These are phyloP conservation scores for Phanerochaete carnosa DNA, from an alignment of 768 basidiomycete genomes.

Conservation along the genomic window DNA sequence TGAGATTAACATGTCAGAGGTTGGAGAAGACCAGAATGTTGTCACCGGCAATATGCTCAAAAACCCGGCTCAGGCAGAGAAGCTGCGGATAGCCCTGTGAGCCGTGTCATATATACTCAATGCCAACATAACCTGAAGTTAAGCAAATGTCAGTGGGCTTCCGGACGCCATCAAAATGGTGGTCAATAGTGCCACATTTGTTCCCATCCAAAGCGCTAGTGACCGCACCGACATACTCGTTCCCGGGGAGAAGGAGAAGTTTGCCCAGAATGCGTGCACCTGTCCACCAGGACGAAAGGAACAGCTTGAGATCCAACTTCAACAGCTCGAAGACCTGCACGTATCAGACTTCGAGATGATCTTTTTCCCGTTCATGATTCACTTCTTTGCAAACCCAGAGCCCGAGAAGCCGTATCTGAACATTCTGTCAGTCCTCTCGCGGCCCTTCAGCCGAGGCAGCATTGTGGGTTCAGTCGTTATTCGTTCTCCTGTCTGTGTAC, in stretches of 20 bases:
- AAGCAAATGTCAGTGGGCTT: conserved; percentile 13
- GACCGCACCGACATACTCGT: conserved; percentile 18
- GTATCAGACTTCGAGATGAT: neutral
- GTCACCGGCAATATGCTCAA: conserved; percentile 9
- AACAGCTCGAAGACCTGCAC: neutral
- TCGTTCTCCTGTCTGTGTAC: neutral
- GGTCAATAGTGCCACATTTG: conserved; percentile 20
- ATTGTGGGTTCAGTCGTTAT: conserved; percentile 34
- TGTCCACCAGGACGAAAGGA: conserved; percentile 32
- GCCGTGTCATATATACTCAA: too few species aligned
- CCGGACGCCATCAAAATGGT: conserved; percentile 22
- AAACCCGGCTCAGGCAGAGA: conserved; percentile 23
- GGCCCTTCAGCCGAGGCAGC: conserved; percentile 45
- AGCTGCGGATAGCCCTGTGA: conserved; percentile 33
- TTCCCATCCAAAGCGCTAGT: conserved; percentile 17
- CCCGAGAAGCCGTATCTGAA: conserved; percentile 41
- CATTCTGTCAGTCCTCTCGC: conserved; percentile 33
- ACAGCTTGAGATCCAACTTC: conserved; percentile 38
- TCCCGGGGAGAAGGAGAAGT: conserved; percentile 21
- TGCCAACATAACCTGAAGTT: neutral
- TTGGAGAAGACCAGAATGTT: too few species aligned
- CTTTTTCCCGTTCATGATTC: neutral
- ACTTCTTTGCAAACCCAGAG: conserved; percentile 27
- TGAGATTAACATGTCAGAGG: too few species aligned
- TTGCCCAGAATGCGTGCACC: conserved; percentile 19